A percentile compares a stretch with the other conserved stretches of the same genome.
Evolutionary conservation across 2,329 filamentous ascomycete species (phyloP).

Genomic region (Fusarium caatingaense): DNA sequence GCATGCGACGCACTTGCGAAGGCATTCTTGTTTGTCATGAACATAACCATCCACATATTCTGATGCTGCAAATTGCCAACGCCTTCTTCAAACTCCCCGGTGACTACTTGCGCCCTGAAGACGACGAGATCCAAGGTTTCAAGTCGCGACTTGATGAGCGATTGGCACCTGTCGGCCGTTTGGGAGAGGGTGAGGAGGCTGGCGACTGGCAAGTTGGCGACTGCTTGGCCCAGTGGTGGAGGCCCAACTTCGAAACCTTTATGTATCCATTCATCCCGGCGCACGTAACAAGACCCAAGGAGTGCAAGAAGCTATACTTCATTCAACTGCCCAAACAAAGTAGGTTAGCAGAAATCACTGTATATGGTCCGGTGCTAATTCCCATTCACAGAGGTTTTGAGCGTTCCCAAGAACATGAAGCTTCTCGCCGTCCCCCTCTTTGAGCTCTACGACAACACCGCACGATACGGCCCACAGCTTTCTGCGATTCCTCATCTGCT

Average conservation of each 20-base stretch:
- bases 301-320: conserved; percentile 99
- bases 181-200: conserved; percentile 87
- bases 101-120: conserved; percentile 89
- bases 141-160: conserved; percentile 92
- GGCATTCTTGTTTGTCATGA: conserved; percentile 98
- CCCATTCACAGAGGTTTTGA: conserved; percentile 78
- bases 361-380: conserved; percentile 3
- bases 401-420: conserved; percentile 99
- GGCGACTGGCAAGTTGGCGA: conserved; percentile 92
- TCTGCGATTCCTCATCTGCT: conserved; percentile 96
- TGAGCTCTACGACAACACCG: conserved; percentile 97
- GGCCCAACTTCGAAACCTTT: conserved; percentile 99
- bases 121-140: conserved; percentile 95
- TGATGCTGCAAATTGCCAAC: conserved; percentile 99
- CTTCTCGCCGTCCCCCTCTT: conserved; percentile 95
- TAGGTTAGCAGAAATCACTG: conserved; percentile 53
- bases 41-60: conserved; percentile 97
- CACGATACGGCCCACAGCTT: conserved; percentile 92
- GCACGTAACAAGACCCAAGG: conserved; percentile 95
- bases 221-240: conserved; percentile 97
- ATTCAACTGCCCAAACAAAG: conserved; percentile 93
- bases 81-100: conserved; percentile 99
- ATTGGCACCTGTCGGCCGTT: conserved; percentile 88
- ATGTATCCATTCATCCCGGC: conserved; percentile 99
- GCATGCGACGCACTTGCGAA: conserved; percentile 97